Conservation (phyloP, 805 yeast genomes). For the Candida dajiaensis region DNA sequence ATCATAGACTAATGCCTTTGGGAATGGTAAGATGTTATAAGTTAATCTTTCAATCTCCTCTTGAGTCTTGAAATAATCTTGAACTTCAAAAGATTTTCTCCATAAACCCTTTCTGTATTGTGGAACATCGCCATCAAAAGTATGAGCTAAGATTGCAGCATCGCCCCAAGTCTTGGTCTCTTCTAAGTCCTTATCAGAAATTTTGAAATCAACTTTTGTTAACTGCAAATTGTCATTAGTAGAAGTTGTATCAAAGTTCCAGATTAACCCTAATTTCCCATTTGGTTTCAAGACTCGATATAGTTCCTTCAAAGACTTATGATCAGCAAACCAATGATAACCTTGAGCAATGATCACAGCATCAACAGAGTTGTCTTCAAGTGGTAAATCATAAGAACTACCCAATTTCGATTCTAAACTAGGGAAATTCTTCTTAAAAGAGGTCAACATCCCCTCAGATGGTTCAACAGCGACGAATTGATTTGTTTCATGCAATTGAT, state of each 20-base stretch:
- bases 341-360: slow-evolving; percentile 54
- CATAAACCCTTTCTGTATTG: slow-evolving; percentile 48
- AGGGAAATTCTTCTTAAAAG: slow-evolving; percentile 44
- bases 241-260: slow-evolving; percentile 45
- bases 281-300: slow-evolving; percentile 42
- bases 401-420: slow-evolving; percentile 31
- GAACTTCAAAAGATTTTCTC: slow-evolving; percentile 33
- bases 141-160: slow-evolving; percentile 14
- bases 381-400: slow-evolving; percentile 42
- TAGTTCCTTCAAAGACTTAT: slow-evolving; percentile 41
- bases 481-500: slow-evolving; percentile 29
- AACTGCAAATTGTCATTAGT: slow-evolving; percentile 11
- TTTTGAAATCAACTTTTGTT: slow-evolving; percentile 3
- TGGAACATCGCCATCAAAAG: slow-evolving; percentile 42
- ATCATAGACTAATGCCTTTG: slow-evolving; percentile 34
- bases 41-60: slow-evolving; percentile 30
- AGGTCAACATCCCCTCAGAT: slow-evolving; percentile 47
- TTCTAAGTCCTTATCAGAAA: slow-evolving; percentile 6
- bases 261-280: slow-evolving; percentile 49
- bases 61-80: slow-evolving; percentile 27
- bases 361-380: slow-evolving; percentile 39
- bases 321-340: slow-evolving; percentile 62
- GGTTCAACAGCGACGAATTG: slow-evolving; percentile 48
- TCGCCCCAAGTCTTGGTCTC: slow-evolving; percentile 11
- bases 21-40: slow-evolving; percentile 27